Evolutionary conservation across 345 rosid genomes (phyloP).

Genomic region (Camelina hispida): DNA sequence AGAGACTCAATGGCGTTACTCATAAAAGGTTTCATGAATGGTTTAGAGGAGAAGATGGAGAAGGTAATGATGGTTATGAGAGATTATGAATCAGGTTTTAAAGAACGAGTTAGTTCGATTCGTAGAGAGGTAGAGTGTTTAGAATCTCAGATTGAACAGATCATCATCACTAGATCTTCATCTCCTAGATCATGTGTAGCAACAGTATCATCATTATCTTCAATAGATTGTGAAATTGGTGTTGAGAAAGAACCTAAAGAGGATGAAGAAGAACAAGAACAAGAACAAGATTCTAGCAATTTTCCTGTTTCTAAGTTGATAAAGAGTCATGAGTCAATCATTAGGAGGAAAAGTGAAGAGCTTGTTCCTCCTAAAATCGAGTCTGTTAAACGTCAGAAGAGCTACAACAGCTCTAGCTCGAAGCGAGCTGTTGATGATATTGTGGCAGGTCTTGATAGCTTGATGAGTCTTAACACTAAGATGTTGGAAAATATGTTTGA

Average conservation of each 20-base stretch:
- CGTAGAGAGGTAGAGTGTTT: slow-evolving; percentile 52
- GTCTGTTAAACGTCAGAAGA: slow-evolving; percentile 43
- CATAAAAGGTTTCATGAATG: slow-evolving; percentile 58
- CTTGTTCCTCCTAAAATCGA: slow-evolving; percentile 30
- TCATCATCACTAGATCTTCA: slow-evolving; percentile 3
- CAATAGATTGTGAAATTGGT: slow-evolving; percentile 25
- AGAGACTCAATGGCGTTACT: slow-evolving; percentile 47
- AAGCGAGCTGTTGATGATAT: slow-evolving; percentile 53
- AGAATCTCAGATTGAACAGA: slow-evolving; percentile 37
- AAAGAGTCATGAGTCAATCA: slow-evolving; percentile 68
- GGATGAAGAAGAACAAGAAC: background rate
- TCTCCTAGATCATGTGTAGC: slow-evolving; percentile 20
- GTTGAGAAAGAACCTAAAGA: slow-evolving; percentile 13
- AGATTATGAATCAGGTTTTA: slow-evolving; percentile 50
- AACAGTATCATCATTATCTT: slow-evolving; percentile 28
- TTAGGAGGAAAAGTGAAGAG: slow-evolving; percentile 57
- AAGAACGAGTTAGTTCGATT: slow-evolving; percentile 45
- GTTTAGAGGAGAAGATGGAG: slow-evolving; percentile 43
- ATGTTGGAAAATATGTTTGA: slow-evolving; percentile 30
- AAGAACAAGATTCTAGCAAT: slow-evolving; percentile 42
- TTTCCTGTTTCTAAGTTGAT: slow-evolving; percentile 59
- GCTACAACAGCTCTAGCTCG: slow-evolving; percentile 29
- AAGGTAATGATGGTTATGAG: slow-evolving; percentile 48
- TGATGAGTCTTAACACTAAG: slow-evolving; percentile 47
- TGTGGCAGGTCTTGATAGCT: slow-evolving; percentile 47